A percentile compares a stretch with the other conserved stretches of the same genome.
Conservation (phyloP, 352 stramenopile species). For the Phytopythium boreale region DNA sequence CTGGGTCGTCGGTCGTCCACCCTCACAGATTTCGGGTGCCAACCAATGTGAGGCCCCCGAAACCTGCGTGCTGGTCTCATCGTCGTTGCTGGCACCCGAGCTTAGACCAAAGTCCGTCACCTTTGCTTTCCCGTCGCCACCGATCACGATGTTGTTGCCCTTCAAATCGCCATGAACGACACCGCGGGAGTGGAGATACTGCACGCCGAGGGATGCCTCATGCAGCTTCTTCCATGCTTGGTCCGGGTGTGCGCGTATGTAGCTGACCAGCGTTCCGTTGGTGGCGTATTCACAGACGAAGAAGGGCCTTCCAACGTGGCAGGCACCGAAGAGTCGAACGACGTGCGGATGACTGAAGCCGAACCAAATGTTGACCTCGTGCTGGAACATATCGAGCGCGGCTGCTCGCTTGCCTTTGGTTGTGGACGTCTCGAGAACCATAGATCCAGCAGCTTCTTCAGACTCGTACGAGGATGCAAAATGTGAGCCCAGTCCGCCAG, state of each 20-base stretch:
- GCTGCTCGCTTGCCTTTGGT: not conserved
- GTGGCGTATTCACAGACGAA: slow-evolving; percentile 28
- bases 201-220: slow-evolving; percentile 23
- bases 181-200: slow-evolving; percentile 24
- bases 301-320: slow-evolving; percentile 25
- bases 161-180: slow-evolving; percentile 40
- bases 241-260: slow-evolving; percentile 17
- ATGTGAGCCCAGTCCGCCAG: not conserved
- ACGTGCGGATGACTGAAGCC: slow-evolving; percentile 28
- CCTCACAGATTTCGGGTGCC: slow-evolving; percentile 10
- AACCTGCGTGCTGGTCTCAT: slow-evolving; percentile 9
- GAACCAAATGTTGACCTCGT: slow-evolving; percentile 29
- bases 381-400: slow-evolving; percentile 20
- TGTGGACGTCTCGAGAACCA: not conserved
- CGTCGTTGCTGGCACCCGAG: not conserved
- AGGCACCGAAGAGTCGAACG: slow-evolving; percentile 31
- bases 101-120: slow-evolving; percentile 31
- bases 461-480: not conserved
- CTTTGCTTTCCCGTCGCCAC: slow-evolving; percentile 26
- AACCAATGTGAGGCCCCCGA: slow-evolving; percentile 20
- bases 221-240: slow-evolving; percentile 22
- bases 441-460: not conserved
- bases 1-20: slow-evolving; percentile 5
- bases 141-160: slow-evolving; percentile 30
- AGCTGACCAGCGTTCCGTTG: slow-evolving; percentile 13